Conservation (phyloP, 1,284 basidiomycete species). For the Cryptococcus jaspeensis region DNA sequence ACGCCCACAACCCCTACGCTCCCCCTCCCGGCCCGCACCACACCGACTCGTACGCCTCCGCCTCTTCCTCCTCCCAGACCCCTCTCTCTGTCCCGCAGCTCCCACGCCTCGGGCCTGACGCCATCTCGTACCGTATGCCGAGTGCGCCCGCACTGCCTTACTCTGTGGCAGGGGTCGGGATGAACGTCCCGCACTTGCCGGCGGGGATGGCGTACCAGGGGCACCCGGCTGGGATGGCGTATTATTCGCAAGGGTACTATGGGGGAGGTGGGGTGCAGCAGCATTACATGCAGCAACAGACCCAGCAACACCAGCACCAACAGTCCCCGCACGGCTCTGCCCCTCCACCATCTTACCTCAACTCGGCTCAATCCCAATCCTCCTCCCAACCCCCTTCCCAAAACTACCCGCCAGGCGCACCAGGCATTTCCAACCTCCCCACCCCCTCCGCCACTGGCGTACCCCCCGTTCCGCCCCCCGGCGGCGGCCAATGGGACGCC, state of each 20-base stretch:
- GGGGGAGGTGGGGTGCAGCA: too few relatives aligned
- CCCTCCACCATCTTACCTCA: not conserved
- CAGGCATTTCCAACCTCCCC: not conserved
- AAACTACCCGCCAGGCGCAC: not conserved
- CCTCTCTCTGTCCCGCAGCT: slow-evolving; percentile 5
- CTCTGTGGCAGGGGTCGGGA: not conserved
- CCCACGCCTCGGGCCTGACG: slow-evolving; percentile 11
- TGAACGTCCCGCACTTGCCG: not conserved
- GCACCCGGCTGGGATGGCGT: too few relatives aligned
- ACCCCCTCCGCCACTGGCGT: too few relatives aligned
- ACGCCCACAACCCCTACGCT: not conserved
- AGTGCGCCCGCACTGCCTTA: not conserved
- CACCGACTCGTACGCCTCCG: not conserved
- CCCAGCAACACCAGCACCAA: too few relatives aligned
- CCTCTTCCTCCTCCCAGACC: not conserved
- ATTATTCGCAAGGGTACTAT: too few relatives aligned
- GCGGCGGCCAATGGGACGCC: slow-evolving; percentile 33
- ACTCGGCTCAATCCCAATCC: not conserved
- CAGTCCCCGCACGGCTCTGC: too few relatives aligned
- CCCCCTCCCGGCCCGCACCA: not conserved
- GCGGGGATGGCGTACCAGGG: too few relatives aligned
- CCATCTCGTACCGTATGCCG: slow-evolving; percentile 4
- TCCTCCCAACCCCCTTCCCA: not conserved
- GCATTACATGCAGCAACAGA: too few relatives aligned
- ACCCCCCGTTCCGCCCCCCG: too few relatives aligned